phyloP scores from a whole-genome alignment of 2,329 filamentous ascomycete genomes.

The Fusarium sp. region DNA sequence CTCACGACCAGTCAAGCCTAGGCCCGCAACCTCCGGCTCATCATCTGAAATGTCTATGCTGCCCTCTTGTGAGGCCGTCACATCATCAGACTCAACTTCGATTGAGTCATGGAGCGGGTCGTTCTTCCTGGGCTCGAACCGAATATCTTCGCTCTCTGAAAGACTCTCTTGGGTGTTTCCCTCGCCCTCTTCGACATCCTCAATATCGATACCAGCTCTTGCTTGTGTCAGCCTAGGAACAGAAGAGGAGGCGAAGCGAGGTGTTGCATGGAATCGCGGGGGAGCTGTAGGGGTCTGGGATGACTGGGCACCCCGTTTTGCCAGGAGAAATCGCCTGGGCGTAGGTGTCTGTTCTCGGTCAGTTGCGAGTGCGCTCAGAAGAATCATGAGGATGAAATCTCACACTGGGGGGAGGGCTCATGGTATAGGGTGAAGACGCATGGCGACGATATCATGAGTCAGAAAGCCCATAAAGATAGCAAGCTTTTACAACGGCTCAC shows the following conservation, averaged over 20 bases:
- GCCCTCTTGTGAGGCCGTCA: constrained; percentile 27
- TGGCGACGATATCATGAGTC: constrained; percentile 12
- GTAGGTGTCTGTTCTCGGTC: constrained; percentile 49
- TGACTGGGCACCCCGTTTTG: constrained; percentile 47
- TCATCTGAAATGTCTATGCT: constrained; percentile 6
- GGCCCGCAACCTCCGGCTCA: constrained; percentile 1
- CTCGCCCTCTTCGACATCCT: constrained; percentile 48
- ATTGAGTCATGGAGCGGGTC: constrained; percentile 41
- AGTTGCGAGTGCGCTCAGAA: neutral
- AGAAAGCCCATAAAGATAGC: constrained; percentile 7
- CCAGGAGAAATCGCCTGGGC: constrained; percentile 52
- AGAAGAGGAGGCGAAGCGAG: constrained; percentile 51
- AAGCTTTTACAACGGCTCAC: neutral
- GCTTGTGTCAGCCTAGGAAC: constrained; percentile 44
- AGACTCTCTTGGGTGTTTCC: constrained; percentile 23
- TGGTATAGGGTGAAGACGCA: constrained; percentile 33
- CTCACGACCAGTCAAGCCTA: constrained; percentile 14
- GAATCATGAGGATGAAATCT: constrained; percentile 5
- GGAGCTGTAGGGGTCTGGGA: constrained; percentile 46
- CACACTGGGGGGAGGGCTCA: constrained; percentile 44
- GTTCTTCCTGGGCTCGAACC: constrained; percentile 11
- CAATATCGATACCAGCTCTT: constrained; percentile 42
- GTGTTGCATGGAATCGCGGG: constrained; percentile 51
- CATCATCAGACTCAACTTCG: constrained; percentile 44
- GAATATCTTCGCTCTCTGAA: constrained; percentile 6